A percentile compares a stretch with the other conserved stretches of the same genome.
These are phyloP conservation scores for Chaetomium sp. DNA, from an alignment of 2,329 filamentous ascomycete species.

Conservation along the genomic window DNA sequence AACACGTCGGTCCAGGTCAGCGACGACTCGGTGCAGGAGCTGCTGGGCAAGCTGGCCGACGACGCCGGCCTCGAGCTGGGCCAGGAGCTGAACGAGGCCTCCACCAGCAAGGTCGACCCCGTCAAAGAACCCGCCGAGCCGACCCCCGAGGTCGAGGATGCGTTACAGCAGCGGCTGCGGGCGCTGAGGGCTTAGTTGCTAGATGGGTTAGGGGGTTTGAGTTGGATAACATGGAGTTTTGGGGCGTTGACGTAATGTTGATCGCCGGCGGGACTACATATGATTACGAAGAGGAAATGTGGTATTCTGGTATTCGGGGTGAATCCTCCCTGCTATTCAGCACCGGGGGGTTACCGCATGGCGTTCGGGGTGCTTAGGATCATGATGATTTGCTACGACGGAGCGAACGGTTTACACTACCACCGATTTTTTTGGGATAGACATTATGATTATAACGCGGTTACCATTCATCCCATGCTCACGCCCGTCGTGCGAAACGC, in stretches of 20 bases:
- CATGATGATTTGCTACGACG: constrained; percentile 10
- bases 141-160: constrained; percentile 78
- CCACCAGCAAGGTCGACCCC: constrained; percentile 60
- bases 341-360: not conserved
- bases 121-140: constrained; percentile 60
- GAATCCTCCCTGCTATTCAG: not conserved
- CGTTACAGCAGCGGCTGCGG: constrained; percentile 63
- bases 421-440: constrained; percentile 8
- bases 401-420: not conserved
- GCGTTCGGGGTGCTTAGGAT: constrained; percentile 17
- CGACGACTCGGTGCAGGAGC: constrained; percentile 82
- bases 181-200: constrained; percentile 50
- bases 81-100: constrained; percentile 67
- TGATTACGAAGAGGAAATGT: constrained; percentile 3
- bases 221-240: not conserved
- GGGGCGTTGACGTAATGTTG: not conserved
- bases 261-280: not conserved
- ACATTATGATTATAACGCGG: not conserved
- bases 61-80: constrained; percentile 83
- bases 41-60: constrained; percentile 84
- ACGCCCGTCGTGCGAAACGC: not conserved
- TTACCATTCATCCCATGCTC: not conserved
- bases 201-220: not conserved
- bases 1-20: constrained; percentile 73
- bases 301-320: not conserved